Base-by-base conservation (phyloP, 2,329 filamentous ascomycete genomes). In the Bipolaris sorokiniana region DNA sequence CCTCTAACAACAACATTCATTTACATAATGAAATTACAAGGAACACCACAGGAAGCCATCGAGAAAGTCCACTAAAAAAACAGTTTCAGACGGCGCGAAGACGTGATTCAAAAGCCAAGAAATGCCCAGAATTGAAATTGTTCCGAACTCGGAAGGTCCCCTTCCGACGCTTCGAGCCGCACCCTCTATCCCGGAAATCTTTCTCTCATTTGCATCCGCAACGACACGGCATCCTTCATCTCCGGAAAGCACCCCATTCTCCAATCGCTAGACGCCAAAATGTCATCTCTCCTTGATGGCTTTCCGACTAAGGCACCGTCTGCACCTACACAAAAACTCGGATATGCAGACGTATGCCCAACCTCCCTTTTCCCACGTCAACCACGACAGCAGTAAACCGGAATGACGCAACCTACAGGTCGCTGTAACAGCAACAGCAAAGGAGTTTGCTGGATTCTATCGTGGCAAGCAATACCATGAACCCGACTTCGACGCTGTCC, bases 401-500 rank as follows among this genome's bases (percentile, higher is more conserved):
- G n/a, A 26, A 38, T 44, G 3, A n/a, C 11, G 18, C 15, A 11
- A 1, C 20, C 11, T 38, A 4, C 20, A 74, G 72, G 68, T 75
- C 52, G 72, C 72, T 42, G 67, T 73, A 4, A 75, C 73, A 31
- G 69, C 70, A 41, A 74, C 71, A 15, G 69, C 71, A 16, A 64
- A 66, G 7, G 79, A 84, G 56, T 83, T 83, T 53, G 76, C 78
- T n/a, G 82, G 81, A 13, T 74, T 81, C 53, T 84, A 84, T 57
- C 78, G 82, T 6, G 76, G 75, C 38, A 55, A 55, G 6, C 47
- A 51, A 33, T 55, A 55, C 11, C 52, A 55, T 33, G 52, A 37
- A 1, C 46, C 47, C 2, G 52, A 55, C 13, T 55, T 55, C 5
- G 47, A 55, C 6, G 47, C 47, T 7, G 47, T 55, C 6, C 33